Conservation (phyloP, 805 yeast genomes). For the Komagataella kurtzmanii region DNA sequence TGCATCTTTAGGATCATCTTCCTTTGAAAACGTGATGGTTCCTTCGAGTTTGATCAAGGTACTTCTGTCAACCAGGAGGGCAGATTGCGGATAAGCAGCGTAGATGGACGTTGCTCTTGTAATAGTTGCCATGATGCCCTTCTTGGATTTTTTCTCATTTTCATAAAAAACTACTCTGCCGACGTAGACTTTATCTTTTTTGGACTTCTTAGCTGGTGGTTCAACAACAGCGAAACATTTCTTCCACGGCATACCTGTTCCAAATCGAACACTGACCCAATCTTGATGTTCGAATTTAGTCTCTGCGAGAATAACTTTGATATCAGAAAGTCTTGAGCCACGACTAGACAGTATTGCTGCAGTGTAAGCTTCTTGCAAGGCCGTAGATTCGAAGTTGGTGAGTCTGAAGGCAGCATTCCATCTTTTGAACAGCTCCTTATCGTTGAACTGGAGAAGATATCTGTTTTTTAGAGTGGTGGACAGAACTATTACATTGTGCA, state of each 20-base stretch:
- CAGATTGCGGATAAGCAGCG: slow-evolving; percentile 88
- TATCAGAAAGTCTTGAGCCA: slow-evolving; percentile 80
- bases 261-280: slow-evolving; percentile 91
- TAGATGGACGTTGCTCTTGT: slow-evolving; percentile 56
- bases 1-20: slow-evolving; percentile 37
- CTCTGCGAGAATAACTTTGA: slow-evolving; percentile 72
- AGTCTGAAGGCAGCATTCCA: slow-evolving; percentile 84
- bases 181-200: slow-evolving; percentile 24
- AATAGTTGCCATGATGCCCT: slow-evolving; percentile 71
- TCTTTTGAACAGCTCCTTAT: slow-evolving; percentile 44
- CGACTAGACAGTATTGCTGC: slow-evolving; percentile 89
- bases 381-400: slow-evolving; percentile 65
- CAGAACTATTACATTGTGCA: slow-evolving; percentile 71
- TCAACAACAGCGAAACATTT: slow-evolving; percentile 85
- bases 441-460: slow-evolving; percentile 65
- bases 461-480: slow-evolving; percentile 89
- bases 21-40: slow-evolving; percentile 43
- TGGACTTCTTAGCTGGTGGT: slow-evolving; percentile 40
- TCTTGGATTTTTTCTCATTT: slow-evolving; percentile 60
- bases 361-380: slow-evolving; percentile 91
- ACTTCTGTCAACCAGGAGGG: slow-evolving; percentile 67
- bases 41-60: slow-evolving; percentile 89
- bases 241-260: slow-evolving; percentile 97
- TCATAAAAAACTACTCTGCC: slow-evolving; percentile 78
- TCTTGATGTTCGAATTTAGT: slow-evolving; percentile 82